Percentiles rank a stretch among this genome's conserved stretches.
These are phyloP conservation scores for Cercospora sesami DNA, from an alignment of 2,329 filamentous ascomycete genomes.

Conservation along the genomic window DNA sequence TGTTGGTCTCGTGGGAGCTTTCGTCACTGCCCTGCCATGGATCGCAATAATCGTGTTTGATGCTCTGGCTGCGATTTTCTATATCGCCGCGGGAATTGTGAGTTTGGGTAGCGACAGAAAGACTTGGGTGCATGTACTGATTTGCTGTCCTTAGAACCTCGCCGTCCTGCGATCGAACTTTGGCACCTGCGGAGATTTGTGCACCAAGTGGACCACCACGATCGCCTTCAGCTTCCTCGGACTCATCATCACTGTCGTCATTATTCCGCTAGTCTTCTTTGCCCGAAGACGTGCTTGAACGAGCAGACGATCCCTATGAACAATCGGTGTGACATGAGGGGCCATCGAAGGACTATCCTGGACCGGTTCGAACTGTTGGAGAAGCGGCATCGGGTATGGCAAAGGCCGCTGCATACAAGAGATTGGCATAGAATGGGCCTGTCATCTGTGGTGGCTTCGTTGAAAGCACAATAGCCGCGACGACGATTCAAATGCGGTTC, in stretches of 20 bases:
- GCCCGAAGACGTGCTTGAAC: background rate
- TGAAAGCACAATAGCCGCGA: background rate
- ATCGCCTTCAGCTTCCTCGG: conserved; percentile 24
- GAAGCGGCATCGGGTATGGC: background rate
- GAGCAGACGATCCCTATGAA: background rate
- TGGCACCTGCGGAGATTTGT: conserved; percentile 2
- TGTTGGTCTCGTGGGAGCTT: conserved; percentile 18
- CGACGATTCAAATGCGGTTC: background rate
- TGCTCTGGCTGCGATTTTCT: conserved; percentile 23
- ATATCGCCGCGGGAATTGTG: conserved; percentile 22
- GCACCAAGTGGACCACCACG: conserved; percentile 13
- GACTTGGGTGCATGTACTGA: background rate
- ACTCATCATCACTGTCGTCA: conserved; percentile 11
- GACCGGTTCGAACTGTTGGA: background rate
- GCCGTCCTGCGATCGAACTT: conserved; percentile 11
- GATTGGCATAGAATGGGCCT: background rate
- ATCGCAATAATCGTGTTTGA: conserved; percentile 14
- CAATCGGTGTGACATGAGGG: background rate
- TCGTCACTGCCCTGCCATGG: conserved; percentile 17
- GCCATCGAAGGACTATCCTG: background rate
- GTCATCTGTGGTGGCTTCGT: background rate
- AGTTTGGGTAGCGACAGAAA: background rate
- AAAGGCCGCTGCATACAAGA: background rate
- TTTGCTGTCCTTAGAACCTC: background rate
- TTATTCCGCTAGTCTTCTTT: conserved; percentile 16